Evolutionary conservation across 768 basidiomycete species (phyloP), one percentile per base, ranked within the genome.

Genomic region (Amanita brunnescens): DNA sequence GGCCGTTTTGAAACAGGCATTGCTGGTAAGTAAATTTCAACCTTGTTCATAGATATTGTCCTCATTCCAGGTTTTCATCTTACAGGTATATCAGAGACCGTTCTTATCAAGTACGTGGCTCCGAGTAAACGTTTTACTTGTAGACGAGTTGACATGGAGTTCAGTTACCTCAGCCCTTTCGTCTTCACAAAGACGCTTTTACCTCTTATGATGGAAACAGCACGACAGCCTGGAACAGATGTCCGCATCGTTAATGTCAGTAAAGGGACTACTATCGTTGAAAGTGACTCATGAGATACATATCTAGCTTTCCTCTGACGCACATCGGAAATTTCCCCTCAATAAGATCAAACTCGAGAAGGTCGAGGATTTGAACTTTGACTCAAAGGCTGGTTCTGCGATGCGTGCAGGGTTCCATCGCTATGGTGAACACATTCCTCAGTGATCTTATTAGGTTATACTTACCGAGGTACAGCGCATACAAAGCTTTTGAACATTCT

Each of bases 231-330:
- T 0, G 64, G 65, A 20, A 70, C 79, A 0, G 84, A 85, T 53
- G 82, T 83, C 42, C 76, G 83, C 14, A 70, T 86, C 12, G 70
- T 84, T 8, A 73, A 77, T 49, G 82, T 83, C 53, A 37, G 76
- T 64, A 13, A 14, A 14, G 13, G 13, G 6, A 37, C 13, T 13
- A 37, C 16, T 8, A 8, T 46, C 48, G 56, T 2, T 10, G 12
- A 16, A 13, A 29, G 14, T 20, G 6, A 33, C 38, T 13, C 21
- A 42, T 33, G 6, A 52, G 5, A 29, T 29, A 3, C 18, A n/a
- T n/a, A n/a, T 24, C 8, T 24, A 76, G 72, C 54, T 74, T 8
- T 45, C 65, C 13, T 75, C 71, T 7, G 59, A 58, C 0, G 62
- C 26, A 6, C 59, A 70, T 42, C 56, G 42, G 24, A 2, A 56